Conservation (phyloP, 2,329 filamentous ascomycete species). For the Neodidymelliopsis sp. region DNA sequence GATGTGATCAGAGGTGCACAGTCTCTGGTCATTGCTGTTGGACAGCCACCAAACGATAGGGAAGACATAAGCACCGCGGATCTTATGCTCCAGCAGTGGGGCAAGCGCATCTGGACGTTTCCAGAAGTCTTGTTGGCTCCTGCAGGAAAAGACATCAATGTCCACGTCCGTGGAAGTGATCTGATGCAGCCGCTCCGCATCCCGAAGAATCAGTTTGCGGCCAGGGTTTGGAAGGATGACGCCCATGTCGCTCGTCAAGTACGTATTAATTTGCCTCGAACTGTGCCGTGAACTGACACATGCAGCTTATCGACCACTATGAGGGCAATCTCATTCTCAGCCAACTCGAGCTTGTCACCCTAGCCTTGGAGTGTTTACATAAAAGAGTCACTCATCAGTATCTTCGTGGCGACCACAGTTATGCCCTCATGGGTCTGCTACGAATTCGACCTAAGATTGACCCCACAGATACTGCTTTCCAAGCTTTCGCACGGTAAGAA, state of each 20-base stretch:
- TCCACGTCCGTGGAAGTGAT: conserved; percentile 45
- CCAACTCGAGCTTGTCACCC: conserved; percentile 52
- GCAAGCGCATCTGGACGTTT: conserved; percentile 56
- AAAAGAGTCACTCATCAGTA: conserved; percentile 49
- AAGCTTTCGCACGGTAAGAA: conserved; percentile 54
- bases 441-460: conserved; percentile 51
- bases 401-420: conserved; percentile 52
- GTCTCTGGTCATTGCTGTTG: conserved; percentile 53
- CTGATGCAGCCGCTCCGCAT: conserved; percentile 33
- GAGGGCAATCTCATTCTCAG: conserved; percentile 52
- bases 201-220: conserved; percentile 53
- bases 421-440: conserved; percentile 58
- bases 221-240: conserved; percentile 51
- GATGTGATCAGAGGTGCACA: conserved; percentile 56
- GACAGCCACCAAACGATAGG: conserved; percentile 32
- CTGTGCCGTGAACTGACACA: conserved; percentile 4
- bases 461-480: conserved; percentile 53
- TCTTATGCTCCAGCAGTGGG: conserved; percentile 54
- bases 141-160: conserved; percentile 34
- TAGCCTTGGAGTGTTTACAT: conserved; percentile 53
- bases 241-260: conserved; percentile 43
- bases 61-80: conserved; percentile 31
- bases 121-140: conserved; percentile 53
- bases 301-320: conserved; percentile 57
- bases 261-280: not conserved